These are phyloP conservation scores for Saxispiralis lemnorum DNA, from an alignment of 495 filamentous ascomycete genomes.

Conservation along the genomic window DNA sequence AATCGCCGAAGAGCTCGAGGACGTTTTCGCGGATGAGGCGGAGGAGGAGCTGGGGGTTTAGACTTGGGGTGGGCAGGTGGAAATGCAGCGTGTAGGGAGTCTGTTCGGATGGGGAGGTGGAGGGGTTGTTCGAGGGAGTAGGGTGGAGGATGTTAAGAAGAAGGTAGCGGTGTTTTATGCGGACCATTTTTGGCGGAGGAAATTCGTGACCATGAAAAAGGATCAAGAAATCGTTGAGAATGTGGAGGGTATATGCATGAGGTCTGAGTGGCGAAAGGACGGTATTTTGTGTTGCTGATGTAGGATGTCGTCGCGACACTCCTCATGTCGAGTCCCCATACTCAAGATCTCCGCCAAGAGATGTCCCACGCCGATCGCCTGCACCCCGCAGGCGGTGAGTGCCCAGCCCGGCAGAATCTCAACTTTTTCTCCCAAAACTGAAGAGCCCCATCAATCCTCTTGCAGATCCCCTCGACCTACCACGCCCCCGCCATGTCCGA, in stretches of 20 bases:
- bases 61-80: conserved; percentile 55
- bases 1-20: conserved; percentile 69
- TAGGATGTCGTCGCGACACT: background rate
- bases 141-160: conserved; percentile 74
- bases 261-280: too few relatives aligned
- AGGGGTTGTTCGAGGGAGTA: conserved; percentile 26
- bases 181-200: conserved; percentile 76
- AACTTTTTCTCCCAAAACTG: background rate
- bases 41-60: conserved; percentile 45
- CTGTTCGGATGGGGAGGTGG: conserved; percentile 15
- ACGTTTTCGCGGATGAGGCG: conserved; percentile 53
- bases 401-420: background rate
- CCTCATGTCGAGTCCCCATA: too few relatives aligned
- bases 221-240: background rate
- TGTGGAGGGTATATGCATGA: too few relatives aligned
- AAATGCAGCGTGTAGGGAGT: conserved; percentile 45
- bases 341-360: too few relatives aligned
- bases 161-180: conserved; percentile 86
- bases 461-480: background rate
- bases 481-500: conserved; percentile 31
- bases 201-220: background rate
- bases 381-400: background rate
- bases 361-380: too few relatives aligned
- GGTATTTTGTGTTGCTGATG: too few relatives aligned
- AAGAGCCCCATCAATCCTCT: background rate